Conservation (phyloP, 2,329 filamentous ascomycete genomes). For the Ceratocystis ficicola region DNA sequence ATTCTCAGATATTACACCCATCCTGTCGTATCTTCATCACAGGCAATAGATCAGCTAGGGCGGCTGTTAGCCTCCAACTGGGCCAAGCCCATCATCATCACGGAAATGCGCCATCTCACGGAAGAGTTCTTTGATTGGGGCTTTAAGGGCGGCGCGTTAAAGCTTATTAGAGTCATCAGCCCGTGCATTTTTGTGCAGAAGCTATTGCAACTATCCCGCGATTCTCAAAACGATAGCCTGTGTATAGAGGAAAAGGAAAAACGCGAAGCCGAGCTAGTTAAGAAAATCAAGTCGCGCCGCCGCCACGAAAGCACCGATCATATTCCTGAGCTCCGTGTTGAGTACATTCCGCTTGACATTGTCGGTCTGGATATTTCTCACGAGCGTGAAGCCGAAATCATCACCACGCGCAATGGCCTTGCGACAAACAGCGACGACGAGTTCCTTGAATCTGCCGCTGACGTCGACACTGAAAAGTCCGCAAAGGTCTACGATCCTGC, state of each 20-base stretch:
- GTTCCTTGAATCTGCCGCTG: conserved; percentile 33
- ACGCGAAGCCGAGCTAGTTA: conserved; percentile 45
- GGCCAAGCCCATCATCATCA: conserved; percentile 51
- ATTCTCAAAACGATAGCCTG: conserved; percentile 23
- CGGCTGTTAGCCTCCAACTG: conserved; percentile 40
- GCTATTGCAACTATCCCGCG: conserved; percentile 30
- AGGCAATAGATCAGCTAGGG: conserved; percentile 44
- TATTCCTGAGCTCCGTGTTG: conserved; percentile 63
- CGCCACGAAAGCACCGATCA: conserved; percentile 63
- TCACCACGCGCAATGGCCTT: conserved; percentile 42
- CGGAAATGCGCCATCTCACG: conserved; percentile 59
- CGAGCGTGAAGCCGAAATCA: conserved; percentile 46
- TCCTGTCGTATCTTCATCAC: conserved; percentile 60
- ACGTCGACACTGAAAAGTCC: conserved; percentile 29
- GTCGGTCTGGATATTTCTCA: conserved; percentile 63
- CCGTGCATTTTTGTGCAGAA: conserved; percentile 59
- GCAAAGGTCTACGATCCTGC: conserved; percentile 57
- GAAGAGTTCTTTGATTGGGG: conserved; percentile 79
- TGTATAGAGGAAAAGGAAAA: conserved; percentile 28
- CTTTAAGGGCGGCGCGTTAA: conserved; percentile 63
- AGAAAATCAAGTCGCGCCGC: conserved; percentile 54
- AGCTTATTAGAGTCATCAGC: conserved; percentile 70
- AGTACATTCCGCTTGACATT: conserved; percentile 62
- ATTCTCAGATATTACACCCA: conserved; percentile 79
- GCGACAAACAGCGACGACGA: conserved; percentile 58